phyloP scores from a whole-genome alignment of 2,329 filamentous ascomycete genomes.

The Aspergillus sp. region DNA sequence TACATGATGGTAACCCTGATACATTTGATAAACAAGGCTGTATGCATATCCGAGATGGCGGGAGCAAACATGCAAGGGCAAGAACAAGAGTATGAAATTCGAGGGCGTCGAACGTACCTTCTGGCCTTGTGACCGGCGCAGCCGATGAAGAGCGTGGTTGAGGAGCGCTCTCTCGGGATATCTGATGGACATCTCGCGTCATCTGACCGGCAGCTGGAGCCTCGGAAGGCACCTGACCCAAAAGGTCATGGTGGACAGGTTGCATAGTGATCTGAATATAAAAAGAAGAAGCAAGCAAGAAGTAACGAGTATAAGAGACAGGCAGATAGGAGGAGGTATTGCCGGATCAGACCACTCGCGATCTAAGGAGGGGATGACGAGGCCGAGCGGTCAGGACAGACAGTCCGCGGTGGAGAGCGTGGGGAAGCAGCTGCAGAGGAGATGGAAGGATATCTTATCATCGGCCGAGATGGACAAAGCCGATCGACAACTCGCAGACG shows the following conservation, averaged over 20 bases:
- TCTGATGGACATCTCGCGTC: conserved; percentile 25
- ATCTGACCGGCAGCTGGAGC: conserved; percentile 21
- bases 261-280: conserved; percentile 22
- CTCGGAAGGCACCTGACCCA: conserved; percentile 27
- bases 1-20: conserved; percentile 22
- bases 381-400: neutral
- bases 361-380: neutral
- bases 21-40: conserved; percentile 6
- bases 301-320: conserved; percentile 1
- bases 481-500: neutral
- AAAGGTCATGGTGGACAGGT: conserved; percentile 30
- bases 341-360: neutral
- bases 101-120: conserved; percentile 26
- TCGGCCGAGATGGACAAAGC: no score
- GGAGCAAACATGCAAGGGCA: conserved; percentile 2
- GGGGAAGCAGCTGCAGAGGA: neutral
- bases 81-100: conserved; percentile 8
- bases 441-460: no score
- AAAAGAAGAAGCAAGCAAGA: conserved; percentile 5
- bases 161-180: conserved; percentile 20
- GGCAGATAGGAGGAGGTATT: conserved; percentile 1
- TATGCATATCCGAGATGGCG: conserved; percentile 13
- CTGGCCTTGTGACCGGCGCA: conserved; percentile 31
- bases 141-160: conserved; percentile 27
- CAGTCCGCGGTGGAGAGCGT: neutral